Conservation (phyloP, 1,139 yeast species). For the Nakaseomyces delphensis region DNA sequence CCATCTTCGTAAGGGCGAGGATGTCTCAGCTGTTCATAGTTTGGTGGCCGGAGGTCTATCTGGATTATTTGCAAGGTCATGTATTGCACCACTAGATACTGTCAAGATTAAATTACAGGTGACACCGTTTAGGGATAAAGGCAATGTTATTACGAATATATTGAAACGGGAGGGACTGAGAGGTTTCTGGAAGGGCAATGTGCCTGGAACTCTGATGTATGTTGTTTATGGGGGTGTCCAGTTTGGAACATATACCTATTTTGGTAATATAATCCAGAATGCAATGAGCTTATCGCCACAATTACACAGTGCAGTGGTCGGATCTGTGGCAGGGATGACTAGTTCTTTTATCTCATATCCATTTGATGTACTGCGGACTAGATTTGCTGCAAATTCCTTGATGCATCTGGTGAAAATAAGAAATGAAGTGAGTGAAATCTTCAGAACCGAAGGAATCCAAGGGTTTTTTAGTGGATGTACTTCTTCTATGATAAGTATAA, state of each 20-base stretch:
- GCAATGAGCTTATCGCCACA: conserved; percentile 31
- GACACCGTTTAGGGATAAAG: conserved; percentile 31
- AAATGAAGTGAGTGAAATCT: conserved; percentile 38
- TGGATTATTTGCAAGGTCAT: conserved; percentile 59
- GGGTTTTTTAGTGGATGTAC: conserved; percentile 60
- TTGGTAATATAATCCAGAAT: conserved; percentile 37
- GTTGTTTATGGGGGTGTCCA: conserved; percentile 78
- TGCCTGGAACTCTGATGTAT: conserved; percentile 84
- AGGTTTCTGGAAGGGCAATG: conserved; percentile 89
- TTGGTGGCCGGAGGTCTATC: conserved; percentile 63
- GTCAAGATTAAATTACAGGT: conserved; percentile 80
- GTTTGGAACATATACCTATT: conserved; percentile 59
- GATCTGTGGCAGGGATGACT: conserved; percentile 65
- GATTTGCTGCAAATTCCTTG: conserved; percentile 59
- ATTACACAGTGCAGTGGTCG: conserved; percentile 49
- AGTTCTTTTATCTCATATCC: conserved; percentile 79
- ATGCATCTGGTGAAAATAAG: conserved; percentile 10
- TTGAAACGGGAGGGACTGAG: conserved; percentile 44
- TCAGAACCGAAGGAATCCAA: conserved; percentile 39
- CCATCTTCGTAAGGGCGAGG: conserved; percentile 45
- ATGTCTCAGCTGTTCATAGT: conserved; percentile 39
- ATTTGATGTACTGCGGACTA: conserved; percentile 73
- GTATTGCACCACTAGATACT: conserved; percentile 86
- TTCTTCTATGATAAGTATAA: conserved; percentile 56
- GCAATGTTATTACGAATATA: conserved; percentile 32